Evolutionary conservation across 176 grass and related monocot species (phyloP).

Genomic region (Poa annua): DNA sequence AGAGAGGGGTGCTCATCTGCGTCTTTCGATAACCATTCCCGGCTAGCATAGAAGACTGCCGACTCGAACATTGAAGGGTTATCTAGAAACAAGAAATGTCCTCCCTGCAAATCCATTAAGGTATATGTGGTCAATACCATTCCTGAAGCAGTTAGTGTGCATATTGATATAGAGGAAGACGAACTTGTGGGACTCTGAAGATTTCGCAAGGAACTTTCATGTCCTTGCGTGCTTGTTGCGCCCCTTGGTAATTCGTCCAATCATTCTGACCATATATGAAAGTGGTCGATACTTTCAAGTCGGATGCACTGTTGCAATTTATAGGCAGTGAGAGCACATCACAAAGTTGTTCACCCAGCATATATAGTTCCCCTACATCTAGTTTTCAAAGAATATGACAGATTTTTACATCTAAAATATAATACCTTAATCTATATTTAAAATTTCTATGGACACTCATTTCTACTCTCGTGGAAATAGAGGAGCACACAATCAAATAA

Average conservation of each 20-base stretch:
- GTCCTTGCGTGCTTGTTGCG: slow-evolving; percentile 79
- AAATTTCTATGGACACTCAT: background rate
- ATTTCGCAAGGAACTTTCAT: slow-evolving; percentile 98
- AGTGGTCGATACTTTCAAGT: slow-evolving; percentile 92
- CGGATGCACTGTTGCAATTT: slow-evolving; percentile 61
- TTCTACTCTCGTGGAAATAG: background rate
- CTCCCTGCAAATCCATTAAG: slow-evolving; percentile 53
- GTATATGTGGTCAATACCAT: background rate
- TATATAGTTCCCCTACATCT: background rate
- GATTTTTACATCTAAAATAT: background rate
- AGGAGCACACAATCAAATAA: background rate
- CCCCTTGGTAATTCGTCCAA: slow-evolving; percentile 87
- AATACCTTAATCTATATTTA: background rate
- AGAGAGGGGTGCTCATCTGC: no score
- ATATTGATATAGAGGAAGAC: slow-evolving; percentile 17
- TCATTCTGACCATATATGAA: slow-evolving; percentile 94
- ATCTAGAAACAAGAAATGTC: slow-evolving; percentile 91
- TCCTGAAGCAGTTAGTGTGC: background rate
- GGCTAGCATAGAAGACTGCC: slow-evolving; percentile 69
- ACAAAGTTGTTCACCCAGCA: background rate
- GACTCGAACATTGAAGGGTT: slow-evolving; percentile 83
- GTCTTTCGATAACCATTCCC: background rate
- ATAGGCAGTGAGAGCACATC: background rate
- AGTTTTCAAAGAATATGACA: background rate
- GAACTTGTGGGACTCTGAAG: slow-evolving; percentile 76